Evolutionary conservation across 352 stramenopile genomes (phyloP).

Genomic region (Blastocystis sp.): DNA sequence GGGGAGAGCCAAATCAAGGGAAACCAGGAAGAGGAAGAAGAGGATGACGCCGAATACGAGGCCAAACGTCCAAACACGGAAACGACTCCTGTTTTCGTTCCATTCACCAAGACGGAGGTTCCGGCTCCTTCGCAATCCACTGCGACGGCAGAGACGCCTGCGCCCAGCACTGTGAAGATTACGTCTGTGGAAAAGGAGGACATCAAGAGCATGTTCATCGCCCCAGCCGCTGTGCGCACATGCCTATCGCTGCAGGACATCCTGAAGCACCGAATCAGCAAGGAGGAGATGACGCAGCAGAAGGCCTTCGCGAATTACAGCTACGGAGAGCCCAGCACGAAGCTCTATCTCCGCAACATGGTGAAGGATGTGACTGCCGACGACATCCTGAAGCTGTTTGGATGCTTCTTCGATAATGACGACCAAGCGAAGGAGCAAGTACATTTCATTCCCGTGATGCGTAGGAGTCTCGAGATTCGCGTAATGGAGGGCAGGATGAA

Average conservation of each 20-base stretch:
- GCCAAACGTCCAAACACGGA: slow-evolving; percentile 13
- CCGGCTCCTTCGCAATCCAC: background rate
- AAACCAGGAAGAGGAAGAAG: slow-evolving; percentile 27
- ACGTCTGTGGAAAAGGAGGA: slow-evolving; percentile 40
- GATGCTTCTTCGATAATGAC: slow-evolving; percentile 68
- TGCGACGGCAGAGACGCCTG: background rate
- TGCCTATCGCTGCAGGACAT: slow-evolving; percentile 49
- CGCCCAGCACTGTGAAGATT: background rate
- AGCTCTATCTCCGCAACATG: slow-evolving; percentile 63
- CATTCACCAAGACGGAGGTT: slow-evolving; percentile 50
- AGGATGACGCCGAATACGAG: slow-evolving; percentile 1
- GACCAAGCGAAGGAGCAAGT: slow-evolving; percentile 41
- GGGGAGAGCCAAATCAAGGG: slow-evolving; percentile 19
- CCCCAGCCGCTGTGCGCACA: slow-evolving; percentile 23
- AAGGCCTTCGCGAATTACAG: slow-evolving; percentile 62
- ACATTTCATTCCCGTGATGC: background rate
- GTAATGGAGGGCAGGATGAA: slow-evolving; percentile 80
- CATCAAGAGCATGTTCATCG: slow-evolving; percentile 51
- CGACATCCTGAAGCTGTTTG: slow-evolving; percentile 60
- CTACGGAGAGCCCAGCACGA: slow-evolving; percentile 50
- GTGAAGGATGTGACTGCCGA: slow-evolving; percentile 46
- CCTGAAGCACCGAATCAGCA: slow-evolving; percentile 49
- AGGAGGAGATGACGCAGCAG: slow-evolving; percentile 65
- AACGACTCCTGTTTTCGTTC: background rate
- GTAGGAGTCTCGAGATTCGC: slow-evolving; percentile 58